Conservation (phyloP, 2,329 filamentous ascomycete genomes). For the Claviceps arundinis region DNA sequence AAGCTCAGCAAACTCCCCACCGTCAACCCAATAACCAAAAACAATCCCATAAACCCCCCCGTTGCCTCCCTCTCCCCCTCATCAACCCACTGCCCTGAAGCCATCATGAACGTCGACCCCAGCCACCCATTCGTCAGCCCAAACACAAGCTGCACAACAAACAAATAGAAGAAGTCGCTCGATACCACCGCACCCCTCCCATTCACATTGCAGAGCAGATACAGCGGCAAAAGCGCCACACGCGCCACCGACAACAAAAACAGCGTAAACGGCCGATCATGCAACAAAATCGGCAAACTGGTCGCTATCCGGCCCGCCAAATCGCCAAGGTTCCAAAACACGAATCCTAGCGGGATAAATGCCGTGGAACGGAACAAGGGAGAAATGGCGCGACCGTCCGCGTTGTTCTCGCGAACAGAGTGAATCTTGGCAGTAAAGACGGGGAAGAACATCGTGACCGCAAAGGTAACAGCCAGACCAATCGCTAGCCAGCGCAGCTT, state of each 20-base stretch:
- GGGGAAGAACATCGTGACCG: slow-evolving; percentile 85
- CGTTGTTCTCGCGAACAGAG: slow-evolving; percentile 25
- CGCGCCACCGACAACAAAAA: slow-evolving; percentile 56
- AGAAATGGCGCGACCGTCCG: slow-evolving; percentile 27
- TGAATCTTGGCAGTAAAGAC: slow-evolving; percentile 65
- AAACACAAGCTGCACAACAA: slow-evolving; percentile 71
- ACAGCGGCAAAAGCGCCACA: slow-evolving; percentile 65
- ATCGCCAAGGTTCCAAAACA: slow-evolving; percentile 90
- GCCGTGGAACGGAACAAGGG: slow-evolving; percentile 56
- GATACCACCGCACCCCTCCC: slow-evolving; percentile 58
- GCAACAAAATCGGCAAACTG: slow-evolving; percentile 41
- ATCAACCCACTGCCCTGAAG: slow-evolving; percentile 67
- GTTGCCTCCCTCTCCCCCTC: slow-evolving; percentile 75
- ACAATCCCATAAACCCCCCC: slow-evolving; percentile 87
- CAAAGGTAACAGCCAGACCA: slow-evolving; percentile 71
- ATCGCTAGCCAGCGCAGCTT: slow-evolving; percentile 69
- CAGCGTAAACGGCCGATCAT: slow-evolving; percentile 49
- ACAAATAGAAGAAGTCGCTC: slow-evolving; percentile 80
- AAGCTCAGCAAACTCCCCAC: slow-evolving; percentile 87
- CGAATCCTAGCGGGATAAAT: slow-evolving; percentile 82
- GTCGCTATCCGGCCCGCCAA: slow-evolving; percentile 62
- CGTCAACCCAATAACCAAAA: slow-evolving; percentile 72
- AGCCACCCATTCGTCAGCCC: slow-evolving; percentile 81
- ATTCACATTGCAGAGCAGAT: slow-evolving; percentile 77
- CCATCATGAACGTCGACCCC: slow-evolving; percentile 84